Percentiles rank a stretch among this genome's conserved stretches.
Conservation (phyloP, 2,329 filamentous ascomycete species). For the Verticillium albo-atrum region DNA sequence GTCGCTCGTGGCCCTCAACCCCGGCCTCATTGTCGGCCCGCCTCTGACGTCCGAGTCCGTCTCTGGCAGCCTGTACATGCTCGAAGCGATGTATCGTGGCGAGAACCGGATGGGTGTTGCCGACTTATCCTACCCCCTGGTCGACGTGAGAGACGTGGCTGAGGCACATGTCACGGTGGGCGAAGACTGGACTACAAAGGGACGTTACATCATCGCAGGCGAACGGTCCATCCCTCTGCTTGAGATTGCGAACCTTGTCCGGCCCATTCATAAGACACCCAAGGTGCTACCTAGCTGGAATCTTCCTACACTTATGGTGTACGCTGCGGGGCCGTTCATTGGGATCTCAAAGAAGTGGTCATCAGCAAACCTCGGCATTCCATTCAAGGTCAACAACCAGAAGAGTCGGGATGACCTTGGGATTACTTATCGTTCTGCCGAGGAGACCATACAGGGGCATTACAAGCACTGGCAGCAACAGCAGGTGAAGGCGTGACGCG, state of each 20-base stretch:
- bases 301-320: conserved; percentile 13
- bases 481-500: neutral
- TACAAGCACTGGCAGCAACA: neutral
- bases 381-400: conserved; percentile 16
- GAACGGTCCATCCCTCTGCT: conserved; percentile 4
- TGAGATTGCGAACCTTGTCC: conserved; percentile 7
- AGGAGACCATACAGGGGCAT: neutral
- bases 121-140: conserved; percentile 16
- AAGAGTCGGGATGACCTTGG: conserved; percentile 15
- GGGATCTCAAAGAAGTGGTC: conserved; percentile 15
- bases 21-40: no score
- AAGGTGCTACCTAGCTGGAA: conserved; percentile 10
- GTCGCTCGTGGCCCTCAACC: no score
- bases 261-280: conserved; percentile 6
- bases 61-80: no score
- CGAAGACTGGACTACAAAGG: conserved; percentile 4
- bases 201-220: conserved; percentile 7
- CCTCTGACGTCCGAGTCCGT: no score
- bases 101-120: conserved; percentile 21
- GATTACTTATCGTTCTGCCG: neutral
- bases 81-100: no score
- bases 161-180: conserved; percentile 12
- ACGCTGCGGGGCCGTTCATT: conserved; percentile 12
- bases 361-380: conserved; percentile 13
- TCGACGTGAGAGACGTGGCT: conserved; percentile 18